phyloP scores from a whole-genome alignment of 1,139 yeast genomes.

The Pichia sp. region DNA sequence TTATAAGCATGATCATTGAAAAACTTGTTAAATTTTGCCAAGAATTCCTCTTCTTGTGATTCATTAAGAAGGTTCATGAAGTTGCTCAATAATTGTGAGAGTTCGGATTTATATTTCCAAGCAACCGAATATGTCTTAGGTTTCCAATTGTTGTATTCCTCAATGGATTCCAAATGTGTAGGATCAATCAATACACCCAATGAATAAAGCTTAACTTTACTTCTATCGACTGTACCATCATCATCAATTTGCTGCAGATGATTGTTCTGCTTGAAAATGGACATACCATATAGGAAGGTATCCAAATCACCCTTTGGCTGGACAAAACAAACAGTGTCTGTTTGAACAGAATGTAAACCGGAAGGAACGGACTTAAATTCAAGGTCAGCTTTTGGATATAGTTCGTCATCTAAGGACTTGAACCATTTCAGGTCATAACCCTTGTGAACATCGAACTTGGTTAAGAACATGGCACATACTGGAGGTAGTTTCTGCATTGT shows the following conservation, averaged over 20 bases:
- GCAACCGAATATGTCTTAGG: constrained; percentile 55
- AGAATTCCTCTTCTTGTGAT: constrained; percentile 20
- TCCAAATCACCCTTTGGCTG: constrained; percentile 31
- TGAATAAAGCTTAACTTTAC: constrained; percentile 61
- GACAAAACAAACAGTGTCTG: constrained; percentile 55
- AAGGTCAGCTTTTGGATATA: constrained; percentile 38
- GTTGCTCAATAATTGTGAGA: constrained; percentile 42
- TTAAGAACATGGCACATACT: constrained; percentile 52
- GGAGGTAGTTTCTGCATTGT: constrained; percentile 25
- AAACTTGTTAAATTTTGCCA: constrained; percentile 32
- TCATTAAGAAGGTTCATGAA: constrained; percentile 35
- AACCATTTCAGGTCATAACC: constrained; percentile 67
- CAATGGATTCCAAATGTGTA: constrained; percentile 17
- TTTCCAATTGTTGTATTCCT: constrained; percentile 39
- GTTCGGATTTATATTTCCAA: constrained; percentile 53
- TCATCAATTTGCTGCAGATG: constrained; percentile 18
- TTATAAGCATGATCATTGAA: constrained; percentile 27
- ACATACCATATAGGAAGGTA: constrained; percentile 42
- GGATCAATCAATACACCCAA: constrained; percentile 61
- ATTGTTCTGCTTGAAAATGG: constrained; percentile 46
- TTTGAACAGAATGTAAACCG: constrained; percentile 66
- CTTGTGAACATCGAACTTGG: constrained; percentile 58
- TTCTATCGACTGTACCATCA: constrained; percentile 40
- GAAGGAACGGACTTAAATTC: constrained; percentile 82
- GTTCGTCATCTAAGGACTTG: constrained; percentile 29